phyloP scores from a whole-genome alignment of 768 basidiomycete species.

The Tulasnella sp. region DNA sequence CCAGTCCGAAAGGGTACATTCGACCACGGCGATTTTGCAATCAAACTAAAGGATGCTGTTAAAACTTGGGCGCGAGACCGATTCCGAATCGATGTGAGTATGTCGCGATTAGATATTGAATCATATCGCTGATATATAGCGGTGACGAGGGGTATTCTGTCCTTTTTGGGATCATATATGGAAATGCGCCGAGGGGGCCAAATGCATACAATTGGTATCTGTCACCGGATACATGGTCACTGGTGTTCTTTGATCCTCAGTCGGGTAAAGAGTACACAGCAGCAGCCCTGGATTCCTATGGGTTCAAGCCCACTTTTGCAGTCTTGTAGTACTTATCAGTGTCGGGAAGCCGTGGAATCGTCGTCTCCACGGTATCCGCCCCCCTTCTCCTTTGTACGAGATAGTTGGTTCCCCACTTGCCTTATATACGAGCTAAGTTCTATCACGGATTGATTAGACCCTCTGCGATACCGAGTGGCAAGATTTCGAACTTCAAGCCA shows the following conservation, averaged over 20 bases:
- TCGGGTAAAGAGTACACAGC: background rate
- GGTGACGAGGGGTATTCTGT: background rate
- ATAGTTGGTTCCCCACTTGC: too few relatives aligned
- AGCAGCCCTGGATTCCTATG: background rate
- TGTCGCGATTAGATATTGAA: background rate
- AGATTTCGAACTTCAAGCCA: too few relatives aligned
- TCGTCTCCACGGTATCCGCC: too few relatives aligned
- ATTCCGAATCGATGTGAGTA: background rate
- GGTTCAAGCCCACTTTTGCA: background rate
- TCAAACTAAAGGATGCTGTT: background rate
- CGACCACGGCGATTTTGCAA: background rate
- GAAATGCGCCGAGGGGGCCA: background rate
- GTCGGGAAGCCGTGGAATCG: too few relatives aligned
- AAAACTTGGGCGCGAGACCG: background rate
- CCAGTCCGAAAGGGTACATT: background rate
- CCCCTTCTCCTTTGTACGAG: too few relatives aligned
- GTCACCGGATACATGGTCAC: background rate
- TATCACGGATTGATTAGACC: too few relatives aligned
- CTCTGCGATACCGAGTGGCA: too few relatives aligned
- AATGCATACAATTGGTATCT: constrained; percentile 20
- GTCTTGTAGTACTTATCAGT: background rate
- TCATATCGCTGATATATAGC: background rate
- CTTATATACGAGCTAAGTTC: too few relatives aligned
- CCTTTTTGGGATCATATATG: constrained; percentile 11
- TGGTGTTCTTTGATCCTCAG: constrained; percentile 10